Evolutionary conservation across 1,284 basidiomycete species (phyloP), one percentile per base, ranked within the genome.

Genomic region (Naganishia sp.): DNA sequence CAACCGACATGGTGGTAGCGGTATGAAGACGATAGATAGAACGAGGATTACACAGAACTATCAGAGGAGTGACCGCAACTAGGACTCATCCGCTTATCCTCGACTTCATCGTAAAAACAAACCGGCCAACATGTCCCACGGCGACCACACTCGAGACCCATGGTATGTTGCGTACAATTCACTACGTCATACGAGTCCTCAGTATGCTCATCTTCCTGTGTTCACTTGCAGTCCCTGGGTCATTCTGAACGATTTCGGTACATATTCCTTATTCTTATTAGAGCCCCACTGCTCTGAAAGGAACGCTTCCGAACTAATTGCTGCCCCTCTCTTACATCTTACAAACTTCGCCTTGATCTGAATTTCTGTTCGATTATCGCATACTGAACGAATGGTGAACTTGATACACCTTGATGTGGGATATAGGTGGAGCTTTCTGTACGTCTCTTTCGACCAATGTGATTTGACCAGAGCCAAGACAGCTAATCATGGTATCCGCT

Each of bases 231-330:
- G 95, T 82, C 95, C 95, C 73, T 98, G 92, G 90, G 95, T 98
- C 65, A 92, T 99, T 79, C 88, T 99, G 72, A 98, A 93, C 83
- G 95, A 99, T 83, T 95, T 96, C 79, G 95, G 95, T 72, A 94
- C 93, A 72, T 94, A 61, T 52, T 2, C 21, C 6, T 36, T 21
- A 94, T 21, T 95, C 94, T 72, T 70, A 25, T 46, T 28, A 52
- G 55, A 16, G 43, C 33, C 39, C 25, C 36, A 7, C 36, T 9
- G 36, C 36, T 9, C 36, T 2, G 36, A 39, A 39, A 13, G 4
- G 36, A 28, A 39, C 10, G 7, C 36, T 39, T 13, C 39, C 9
- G n/a, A 33, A 45, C 57, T 49, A 44, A 61, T 25, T 10, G 18
- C 33, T 55, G 18, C 9, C 11, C 50, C 18, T 44, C 21, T 39